A percentile compares a stretch with the other conserved stretches of the same genome.
phyloP scores from a whole-genome alignment of 805 yeast species.

The Lachancea lanzarotensis region DNA sequence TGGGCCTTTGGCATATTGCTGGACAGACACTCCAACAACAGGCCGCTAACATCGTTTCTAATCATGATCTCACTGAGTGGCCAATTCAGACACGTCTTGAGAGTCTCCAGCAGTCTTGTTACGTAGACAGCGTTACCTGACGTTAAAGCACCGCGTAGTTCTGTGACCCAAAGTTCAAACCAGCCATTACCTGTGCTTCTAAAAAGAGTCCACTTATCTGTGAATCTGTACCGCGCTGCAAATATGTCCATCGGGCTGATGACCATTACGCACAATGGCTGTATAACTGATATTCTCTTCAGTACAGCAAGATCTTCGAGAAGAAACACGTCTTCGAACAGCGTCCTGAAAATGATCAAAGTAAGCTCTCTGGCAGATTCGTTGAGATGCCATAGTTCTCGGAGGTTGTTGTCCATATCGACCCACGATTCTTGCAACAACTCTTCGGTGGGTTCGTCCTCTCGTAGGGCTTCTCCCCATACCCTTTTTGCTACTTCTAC shows the following conservation, averaged over 20 bases:
- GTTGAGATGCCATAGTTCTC: constrained; percentile 65
- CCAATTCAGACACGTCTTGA: constrained; percentile 91
- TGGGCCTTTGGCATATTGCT: constrained; percentile 60
- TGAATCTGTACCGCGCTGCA: constrained; percentile 53
- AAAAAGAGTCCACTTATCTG: constrained; percentile 42
- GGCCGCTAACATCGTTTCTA: constrained; percentile 55
- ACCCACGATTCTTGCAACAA: constrained; percentile 68
- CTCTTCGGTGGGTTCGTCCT: constrained; percentile 28
- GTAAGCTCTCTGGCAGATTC: constrained; percentile 66
- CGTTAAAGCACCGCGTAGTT: constrained; percentile 41
- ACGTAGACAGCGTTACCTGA: constrained; percentile 44
- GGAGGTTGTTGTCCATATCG: constrained; percentile 74
- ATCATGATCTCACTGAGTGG: constrained; percentile 70
- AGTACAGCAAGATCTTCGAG: constrained; percentile 89
- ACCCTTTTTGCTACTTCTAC: constrained; percentile 81
- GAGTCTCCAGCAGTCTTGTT: constrained; percentile 65
- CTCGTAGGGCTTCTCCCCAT: constrained; percentile 74
- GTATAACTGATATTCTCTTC: constrained; percentile 65
- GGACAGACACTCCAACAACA: constrained; percentile 54
- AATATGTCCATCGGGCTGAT: constrained; percentile 66
- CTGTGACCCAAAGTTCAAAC: constrained; percentile 68
- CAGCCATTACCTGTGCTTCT: constrained; percentile 77
- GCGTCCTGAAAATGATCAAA: constrained; percentile 69
- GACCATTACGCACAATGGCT: constrained; percentile 78
- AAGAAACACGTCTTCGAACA: constrained; percentile 89